A percentile compares a stretch with the other conserved stretches of the same genome.
These are phyloP conservation scores for Pestalotiopsis sp. DNA, from an alignment of 2,329 filamentous ascomycete species.

Conservation along the genomic window DNA sequence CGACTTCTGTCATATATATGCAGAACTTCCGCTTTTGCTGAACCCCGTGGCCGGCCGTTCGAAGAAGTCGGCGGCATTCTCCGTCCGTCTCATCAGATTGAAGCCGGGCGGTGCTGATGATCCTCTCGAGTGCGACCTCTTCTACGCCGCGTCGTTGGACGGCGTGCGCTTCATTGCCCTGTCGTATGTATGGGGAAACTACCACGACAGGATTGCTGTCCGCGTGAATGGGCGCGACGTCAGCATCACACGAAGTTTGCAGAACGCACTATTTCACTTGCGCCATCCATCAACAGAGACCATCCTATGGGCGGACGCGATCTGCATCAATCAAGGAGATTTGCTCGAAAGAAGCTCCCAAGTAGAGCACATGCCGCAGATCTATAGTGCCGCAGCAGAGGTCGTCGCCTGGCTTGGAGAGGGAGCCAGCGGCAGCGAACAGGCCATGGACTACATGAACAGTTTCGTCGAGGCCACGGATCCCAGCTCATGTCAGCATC, in stretches of 20 bases:
- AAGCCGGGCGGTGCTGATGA: neutral
- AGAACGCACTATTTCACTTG: neutral
- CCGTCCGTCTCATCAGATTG: slow-evolving; percentile 3
- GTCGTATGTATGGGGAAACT: neutral
- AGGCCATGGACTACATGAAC: slow-evolving; percentile 3
- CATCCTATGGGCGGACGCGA: slow-evolving; percentile 1
- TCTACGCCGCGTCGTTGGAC: neutral
- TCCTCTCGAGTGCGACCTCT: slow-evolving; percentile 3
- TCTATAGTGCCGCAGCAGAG: slow-evolving; percentile 1
- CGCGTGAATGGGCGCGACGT: neutral
- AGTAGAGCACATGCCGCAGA: slow-evolving; percentile 4
- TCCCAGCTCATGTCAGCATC: neutral
- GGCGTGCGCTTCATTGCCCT: neutral
- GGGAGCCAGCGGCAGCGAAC: neutral
- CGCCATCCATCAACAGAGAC: neutral
- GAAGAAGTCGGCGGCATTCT: neutral
- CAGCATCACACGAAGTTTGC: neutral
- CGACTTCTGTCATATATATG: neutral
- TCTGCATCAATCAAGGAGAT: slow-evolving; percentile 7
- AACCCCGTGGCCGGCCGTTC: neutral
- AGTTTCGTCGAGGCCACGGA: neutral
- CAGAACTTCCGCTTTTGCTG: neutral
- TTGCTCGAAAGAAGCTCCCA: neutral
- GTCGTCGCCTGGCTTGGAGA: slow-evolving; percentile 5
- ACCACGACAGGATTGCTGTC: neutral